Evolutionary conservation across 1,284 basidiomycete genomes (phyloP).

Genomic region (Leccinum pachyderme): DNA sequence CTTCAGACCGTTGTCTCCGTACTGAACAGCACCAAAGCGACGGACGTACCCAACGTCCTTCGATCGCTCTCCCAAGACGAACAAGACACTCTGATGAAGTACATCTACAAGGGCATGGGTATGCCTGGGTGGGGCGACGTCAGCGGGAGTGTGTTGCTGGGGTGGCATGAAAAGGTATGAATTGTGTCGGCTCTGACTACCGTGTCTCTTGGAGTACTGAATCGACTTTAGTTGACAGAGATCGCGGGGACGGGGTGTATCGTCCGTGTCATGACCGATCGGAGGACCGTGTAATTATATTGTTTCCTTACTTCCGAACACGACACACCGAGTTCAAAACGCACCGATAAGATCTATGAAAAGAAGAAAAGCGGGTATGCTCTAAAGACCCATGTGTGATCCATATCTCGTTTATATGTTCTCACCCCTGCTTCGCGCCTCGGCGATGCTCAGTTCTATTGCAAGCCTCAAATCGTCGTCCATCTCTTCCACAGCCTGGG

Average conservation of each 20-base stretch:
- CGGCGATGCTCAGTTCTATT: conserved; percentile 56
- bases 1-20: conserved; percentile 88
- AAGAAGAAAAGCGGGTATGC: not conserved
- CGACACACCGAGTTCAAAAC: not conserved
- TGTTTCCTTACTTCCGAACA: not conserved
- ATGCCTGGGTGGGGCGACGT: conserved; percentile 82
- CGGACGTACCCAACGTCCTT: conserved; percentile 82
- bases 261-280: conserved; percentile 96
- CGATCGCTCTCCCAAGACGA: conserved; percentile 74
- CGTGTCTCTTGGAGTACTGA: conserved; percentile 3
- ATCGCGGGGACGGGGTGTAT: conserved; percentile 95
- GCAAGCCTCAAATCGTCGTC: conserved; percentile 55
- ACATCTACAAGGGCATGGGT: conserved; percentile 95
- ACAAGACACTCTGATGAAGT: conserved; percentile 97
- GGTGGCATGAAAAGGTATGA: conserved; percentile 31
- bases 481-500: conserved; percentile 34
- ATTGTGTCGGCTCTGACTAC: not conserved
- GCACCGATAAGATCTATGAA: not conserved
- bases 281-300: conserved; percentile 66
- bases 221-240: conserved; percentile 76
- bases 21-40: conserved; percentile 90
- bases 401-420: conserved; percentile 13
- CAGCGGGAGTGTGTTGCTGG: conserved; percentile 83
- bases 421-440: conserved; percentile 45
- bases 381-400: conserved; percentile 7